A percentile compares a stretch with the other conserved stretches of the same genome.
Evolutionary conservation across 148 eudicot genomes (phyloP).

Genomic region (Vaccinium myrtillus): DNA sequence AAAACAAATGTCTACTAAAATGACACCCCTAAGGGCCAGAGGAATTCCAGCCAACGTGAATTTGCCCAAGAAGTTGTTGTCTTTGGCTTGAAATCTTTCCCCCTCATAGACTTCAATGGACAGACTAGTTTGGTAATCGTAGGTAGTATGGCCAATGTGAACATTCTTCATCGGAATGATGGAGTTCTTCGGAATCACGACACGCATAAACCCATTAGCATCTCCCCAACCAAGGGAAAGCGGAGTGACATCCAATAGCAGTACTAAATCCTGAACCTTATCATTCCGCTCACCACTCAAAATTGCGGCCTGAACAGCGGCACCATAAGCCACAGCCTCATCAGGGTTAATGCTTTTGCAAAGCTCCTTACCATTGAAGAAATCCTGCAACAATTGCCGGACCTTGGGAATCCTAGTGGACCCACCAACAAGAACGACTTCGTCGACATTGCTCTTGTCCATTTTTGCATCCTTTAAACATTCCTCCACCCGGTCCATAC

Average conservation of each 20-base stretch:
- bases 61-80: constrained; percentile 20
- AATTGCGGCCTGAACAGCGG: background rate
- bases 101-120: constrained; percentile 21
- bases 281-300: constrained; percentile 2
- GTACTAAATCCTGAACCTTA: background rate
- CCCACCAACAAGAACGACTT: background rate
- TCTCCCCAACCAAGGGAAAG: background rate
- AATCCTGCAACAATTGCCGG: constrained; percentile 7
- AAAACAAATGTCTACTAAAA: constrained; percentile 11
- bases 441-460: background rate
- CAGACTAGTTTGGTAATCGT: constrained; percentile 3
- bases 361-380: constrained; percentile 1
- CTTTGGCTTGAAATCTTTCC: constrained; percentile 13
- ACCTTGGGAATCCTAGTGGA: background rate
- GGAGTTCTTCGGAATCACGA: background rate
- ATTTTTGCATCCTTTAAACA: background rate
- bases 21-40: constrained; percentile 20
- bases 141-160: too few species aligned
- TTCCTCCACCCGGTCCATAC: background rate
- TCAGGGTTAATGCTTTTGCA: constrained; percentile 3
- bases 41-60: constrained; percentile 24
- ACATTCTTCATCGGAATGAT: background rate
- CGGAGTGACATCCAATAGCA: background rate
- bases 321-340: constrained; percentile 5
- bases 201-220: background rate